These are phyloP conservation scores for Lotus japonicus DNA, from an alignment of 306 rosid genomes.

Conservation along the genomic window DNA sequence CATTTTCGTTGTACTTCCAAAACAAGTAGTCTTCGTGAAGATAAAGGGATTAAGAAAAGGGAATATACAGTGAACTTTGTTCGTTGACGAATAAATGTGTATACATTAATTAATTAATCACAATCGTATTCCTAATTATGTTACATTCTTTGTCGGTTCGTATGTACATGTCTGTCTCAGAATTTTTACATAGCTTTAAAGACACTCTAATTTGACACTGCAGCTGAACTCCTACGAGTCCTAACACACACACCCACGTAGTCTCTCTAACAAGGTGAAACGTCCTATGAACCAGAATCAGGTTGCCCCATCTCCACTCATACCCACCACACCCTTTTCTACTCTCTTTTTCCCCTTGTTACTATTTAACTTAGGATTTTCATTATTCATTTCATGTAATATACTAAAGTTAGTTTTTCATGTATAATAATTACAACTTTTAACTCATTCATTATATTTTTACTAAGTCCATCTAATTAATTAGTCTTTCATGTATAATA, in stretches of 20 bases:
- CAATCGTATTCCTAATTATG: too few relatives aligned
- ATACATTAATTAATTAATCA: too few relatives aligned
- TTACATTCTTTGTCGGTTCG: constrained; percentile 42
- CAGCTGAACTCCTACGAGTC: constrained; percentile 37
- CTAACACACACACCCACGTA: constrained; percentile 19
- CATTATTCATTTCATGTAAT: too few relatives aligned
- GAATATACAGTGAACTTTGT: not conserved
- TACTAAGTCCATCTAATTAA: too few relatives aligned
- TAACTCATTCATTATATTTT: too few relatives aligned
- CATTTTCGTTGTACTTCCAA: not conserved
- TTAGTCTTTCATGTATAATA: too few relatives aligned
- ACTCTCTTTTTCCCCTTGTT: not conserved
- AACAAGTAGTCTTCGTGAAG: constrained; percentile 39
- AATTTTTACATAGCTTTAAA: constrained; percentile 44
- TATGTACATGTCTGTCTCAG: constrained; percentile 30
- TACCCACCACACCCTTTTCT: constrained; percentile 29
- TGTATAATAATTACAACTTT: too few relatives aligned
- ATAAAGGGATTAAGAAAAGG: constrained; percentile 17
- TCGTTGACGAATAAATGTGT: too few relatives aligned
- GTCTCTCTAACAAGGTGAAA: constrained; percentile 50
- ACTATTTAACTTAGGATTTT: too few relatives aligned
- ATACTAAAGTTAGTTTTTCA: too few relatives aligned
- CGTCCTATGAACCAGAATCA: constrained; percentile 45
- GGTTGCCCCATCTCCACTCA: constrained; percentile 80
- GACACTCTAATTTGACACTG: constrained; percentile 66